Evolutionary conservation across 169 alveolate genomes (phyloP), one percentile per base, ranked within the genome.

Genomic region (Plasmodium coatneyi): DNA sequence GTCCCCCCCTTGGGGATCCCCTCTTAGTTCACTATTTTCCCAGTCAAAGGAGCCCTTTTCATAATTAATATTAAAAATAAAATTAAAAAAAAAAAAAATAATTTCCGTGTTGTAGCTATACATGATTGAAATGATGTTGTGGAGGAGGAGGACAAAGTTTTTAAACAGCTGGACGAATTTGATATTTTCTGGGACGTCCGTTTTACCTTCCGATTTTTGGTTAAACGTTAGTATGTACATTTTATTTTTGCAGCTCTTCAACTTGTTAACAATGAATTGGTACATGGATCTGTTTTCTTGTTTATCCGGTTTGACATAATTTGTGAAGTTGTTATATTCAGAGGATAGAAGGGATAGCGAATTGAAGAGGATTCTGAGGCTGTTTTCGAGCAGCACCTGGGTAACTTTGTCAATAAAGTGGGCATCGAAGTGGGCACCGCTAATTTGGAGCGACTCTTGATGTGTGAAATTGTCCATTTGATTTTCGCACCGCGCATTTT

Each of bases 101-200:
- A 86, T 54, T 86, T 74, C 86, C 22, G 34, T 86, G 66, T 86
- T 86, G 84, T 86, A 86, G 80, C 84, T 86, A 76, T 86, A 86
- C 66, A 86, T 86, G 78, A 86, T 25, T 16, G 93, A 86, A 76
- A 86, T 86, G 25, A 86, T 60, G 71, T 86, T 86, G 80, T 86
- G 80, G 30, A 86, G 46, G 39, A 86, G 93, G 22, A 86, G 80
- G 80, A 86, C 36, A 36, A 86, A 86, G 66, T 86, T 86, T 56
- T 76, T 72, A 74, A 86, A 86, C 49, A 86, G 36, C 76, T 86
- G 72, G 34, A 86, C 41, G 80, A 30, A 86, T 60, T 86, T 76
- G 14, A 22, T n/a, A 76, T 52, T 56, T 86, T 52, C 7, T 12
- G 52, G 25, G 19, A 30, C n/a, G 34, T 52, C 16, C 16, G 78